Percentiles rank a stretch among this genome's conserved stretches.
Conservation (phyloP, 2,329 filamentous ascomycete species). For the Sordariomycetes sp. region DNA sequence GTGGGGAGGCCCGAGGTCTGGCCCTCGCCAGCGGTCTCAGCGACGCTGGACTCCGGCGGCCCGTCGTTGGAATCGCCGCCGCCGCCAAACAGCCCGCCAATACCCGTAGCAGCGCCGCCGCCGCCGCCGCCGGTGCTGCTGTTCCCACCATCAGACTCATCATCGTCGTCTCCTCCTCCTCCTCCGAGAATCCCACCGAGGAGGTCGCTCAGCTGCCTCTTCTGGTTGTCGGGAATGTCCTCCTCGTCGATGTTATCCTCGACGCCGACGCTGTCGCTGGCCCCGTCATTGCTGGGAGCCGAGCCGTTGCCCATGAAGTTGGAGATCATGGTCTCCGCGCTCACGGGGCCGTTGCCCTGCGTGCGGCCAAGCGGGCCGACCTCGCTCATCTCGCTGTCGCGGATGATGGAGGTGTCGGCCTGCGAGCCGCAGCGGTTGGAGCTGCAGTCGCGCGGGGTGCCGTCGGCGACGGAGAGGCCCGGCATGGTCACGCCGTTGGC, state of each 20-base stretch:
- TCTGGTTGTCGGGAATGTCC: constrained; percentile 19
- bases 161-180: neutral
- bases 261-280: constrained; percentile 26
- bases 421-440: constrained; percentile 52
- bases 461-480: constrained; percentile 45
- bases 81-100: constrained; percentile 21
- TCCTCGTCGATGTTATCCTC: constrained; percentile 28
- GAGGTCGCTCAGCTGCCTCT: constrained; percentile 15
- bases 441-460: constrained; percentile 57
- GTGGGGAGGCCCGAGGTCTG: constrained; percentile 47
- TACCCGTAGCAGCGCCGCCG: constrained; percentile 13
- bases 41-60: constrained; percentile 38
- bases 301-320: constrained; percentile 45
- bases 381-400: constrained; percentile 44
- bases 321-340: constrained; percentile 44
- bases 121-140: constrained; percentile 10
- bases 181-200: constrained; percentile 20
- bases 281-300: constrained; percentile 21
- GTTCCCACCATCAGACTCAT: constrained; percentile 6
- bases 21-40: constrained; percentile 42
- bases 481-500: constrained; percentile 55
- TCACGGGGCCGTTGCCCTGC: constrained; percentile 45
- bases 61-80: constrained; percentile 24
- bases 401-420: constrained; percentile 61
- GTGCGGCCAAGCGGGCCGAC: constrained; percentile 54